phyloP scores from a whole-genome alignment of 176 grass and related monocot species.

The Hordeum vulgare region DNA sequence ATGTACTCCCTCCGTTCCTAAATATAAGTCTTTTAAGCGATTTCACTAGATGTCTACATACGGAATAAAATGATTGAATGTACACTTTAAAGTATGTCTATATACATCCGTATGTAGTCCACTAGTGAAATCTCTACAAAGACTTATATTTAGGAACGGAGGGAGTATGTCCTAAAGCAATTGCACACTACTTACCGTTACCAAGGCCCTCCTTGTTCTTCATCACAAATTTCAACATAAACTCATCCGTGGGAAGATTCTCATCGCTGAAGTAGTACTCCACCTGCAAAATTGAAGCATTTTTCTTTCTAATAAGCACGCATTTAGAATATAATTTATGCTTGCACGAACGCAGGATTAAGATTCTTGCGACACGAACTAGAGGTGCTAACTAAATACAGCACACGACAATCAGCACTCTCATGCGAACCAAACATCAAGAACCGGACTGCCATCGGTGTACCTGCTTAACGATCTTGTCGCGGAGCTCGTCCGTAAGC shows the following conservation, averaged over 20 bases:
- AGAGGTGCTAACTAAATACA: not conserved
- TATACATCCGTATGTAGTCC: too few relatives aligned
- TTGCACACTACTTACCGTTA: constrained; percentile 53
- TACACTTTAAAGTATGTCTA: too few relatives aligned
- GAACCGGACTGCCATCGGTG: not conserved
- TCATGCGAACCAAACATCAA: not conserved
- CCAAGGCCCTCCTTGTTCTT: constrained; percentile 76
- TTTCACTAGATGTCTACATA: too few relatives aligned
- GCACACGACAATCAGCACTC: not conserved
- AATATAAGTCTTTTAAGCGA: too few relatives aligned
- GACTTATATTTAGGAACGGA: too few relatives aligned
- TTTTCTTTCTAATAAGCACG: not conserved
- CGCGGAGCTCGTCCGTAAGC: constrained; percentile 72
- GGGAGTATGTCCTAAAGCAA: constrained; percentile 13
- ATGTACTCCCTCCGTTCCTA: too few relatives aligned
- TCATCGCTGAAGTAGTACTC: constrained; percentile 97
- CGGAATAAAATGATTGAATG: too few relatives aligned
- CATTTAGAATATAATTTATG: not conserved
- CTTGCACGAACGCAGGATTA: not conserved
- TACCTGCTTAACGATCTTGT: constrained; percentile 76
- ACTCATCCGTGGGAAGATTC: constrained; percentile 77
- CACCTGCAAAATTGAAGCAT: constrained; percentile 40
- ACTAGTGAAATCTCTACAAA: too few relatives aligned
- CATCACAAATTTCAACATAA: constrained; percentile 63
- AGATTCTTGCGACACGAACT: not conserved